phyloP scores from a whole-genome alignment of 2,329 filamentous ascomycete genomes.

The Sphaerulina populicola region DNA sequence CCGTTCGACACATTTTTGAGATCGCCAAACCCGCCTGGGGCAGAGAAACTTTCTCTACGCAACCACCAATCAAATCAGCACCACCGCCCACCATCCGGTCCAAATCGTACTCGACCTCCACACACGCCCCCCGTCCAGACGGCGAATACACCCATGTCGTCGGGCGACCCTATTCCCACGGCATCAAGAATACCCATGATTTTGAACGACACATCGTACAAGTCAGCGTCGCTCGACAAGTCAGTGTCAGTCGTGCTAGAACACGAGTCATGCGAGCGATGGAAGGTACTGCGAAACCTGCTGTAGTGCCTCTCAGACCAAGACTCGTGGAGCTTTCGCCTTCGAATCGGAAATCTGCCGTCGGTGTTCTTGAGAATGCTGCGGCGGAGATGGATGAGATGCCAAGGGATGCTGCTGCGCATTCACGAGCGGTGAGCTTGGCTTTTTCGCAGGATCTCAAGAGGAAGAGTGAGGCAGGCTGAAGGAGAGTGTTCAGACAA shows the following conservation, averaged over 20 bases:
- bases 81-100: not conserved
- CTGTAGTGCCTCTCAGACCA: constrained; percentile 27
- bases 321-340: constrained; percentile 27
- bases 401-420: constrained; percentile 8
- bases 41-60: constrained; percentile 1
- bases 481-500: not conserved
- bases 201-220: constrained; percentile 27
- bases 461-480: not conserved
- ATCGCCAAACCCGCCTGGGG: constrained; percentile 17
- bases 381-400: constrained; percentile 6
- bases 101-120: not conserved
- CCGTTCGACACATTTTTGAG: constrained; percentile 12
- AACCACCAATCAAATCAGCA: constrained; percentile 1
- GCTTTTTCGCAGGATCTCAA: constrained; percentile 1
- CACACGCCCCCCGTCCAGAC: not conserved
- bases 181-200: constrained; percentile 10
- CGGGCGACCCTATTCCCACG: not conserved
- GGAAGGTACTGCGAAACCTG: constrained; percentile 15
- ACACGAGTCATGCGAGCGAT: constrained; percentile 21
- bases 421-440: constrained; percentile 10
- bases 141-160: not conserved
- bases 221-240: constrained; percentile 27
- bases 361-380: constrained; percentile 25
- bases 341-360: constrained; percentile 29
- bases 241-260: constrained; percentile 25